These are phyloP conservation scores for Phytophthora hibernalis DNA, from an alignment of 352 stramenopile genomes.

Conservation along the genomic window DNA sequence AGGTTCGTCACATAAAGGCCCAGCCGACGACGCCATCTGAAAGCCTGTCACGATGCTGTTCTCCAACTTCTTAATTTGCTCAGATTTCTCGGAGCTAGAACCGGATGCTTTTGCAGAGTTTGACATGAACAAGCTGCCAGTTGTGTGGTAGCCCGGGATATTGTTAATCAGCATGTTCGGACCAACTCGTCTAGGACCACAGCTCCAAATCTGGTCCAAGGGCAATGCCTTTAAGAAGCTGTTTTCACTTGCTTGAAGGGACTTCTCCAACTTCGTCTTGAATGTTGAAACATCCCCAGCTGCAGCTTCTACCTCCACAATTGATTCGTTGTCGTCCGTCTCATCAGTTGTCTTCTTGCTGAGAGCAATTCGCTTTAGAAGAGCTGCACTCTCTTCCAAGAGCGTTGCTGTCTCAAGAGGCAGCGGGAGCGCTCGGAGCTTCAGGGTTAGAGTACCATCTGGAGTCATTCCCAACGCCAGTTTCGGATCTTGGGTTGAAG, in stretches of 20 bases:
- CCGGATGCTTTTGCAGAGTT: neutral
- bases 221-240: slow-evolving; percentile 62
- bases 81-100: slow-evolving; percentile 22
- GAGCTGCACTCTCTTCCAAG: slow-evolving; percentile 75
- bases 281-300: slow-evolving; percentile 38
- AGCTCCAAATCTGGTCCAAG: slow-evolving; percentile 76
- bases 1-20: slow-evolving; percentile 91
- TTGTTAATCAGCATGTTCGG: slow-evolving; percentile 86
- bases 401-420: slow-evolving; percentile 66
- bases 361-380: slow-evolving; percentile 48
- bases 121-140: slow-evolving; percentile 25
- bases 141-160: slow-evolving; percentile 50
- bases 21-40: slow-evolving; percentile 78
- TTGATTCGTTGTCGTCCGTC: slow-evolving; percentile 6
- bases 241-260: slow-evolving; percentile 54
- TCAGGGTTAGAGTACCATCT: slow-evolving; percentile 74
- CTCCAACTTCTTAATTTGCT: slow-evolving; percentile 67
- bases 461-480: slow-evolving; percentile 66
- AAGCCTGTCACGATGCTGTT: slow-evolving; percentile 88
- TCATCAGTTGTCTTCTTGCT: slow-evolving; percentile 44
- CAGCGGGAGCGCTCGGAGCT: slow-evolving; percentile 82
- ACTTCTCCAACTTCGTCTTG: slow-evolving; percentile 49
- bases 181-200: slow-evolving; percentile 71
- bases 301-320: slow-evolving; percentile 15
- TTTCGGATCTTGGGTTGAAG: slow-evolving; percentile 33